Evolutionary conservation across 176 grass and related monocot genomes (phyloP).

Genomic region (Coix lacrymajobi): DNA sequence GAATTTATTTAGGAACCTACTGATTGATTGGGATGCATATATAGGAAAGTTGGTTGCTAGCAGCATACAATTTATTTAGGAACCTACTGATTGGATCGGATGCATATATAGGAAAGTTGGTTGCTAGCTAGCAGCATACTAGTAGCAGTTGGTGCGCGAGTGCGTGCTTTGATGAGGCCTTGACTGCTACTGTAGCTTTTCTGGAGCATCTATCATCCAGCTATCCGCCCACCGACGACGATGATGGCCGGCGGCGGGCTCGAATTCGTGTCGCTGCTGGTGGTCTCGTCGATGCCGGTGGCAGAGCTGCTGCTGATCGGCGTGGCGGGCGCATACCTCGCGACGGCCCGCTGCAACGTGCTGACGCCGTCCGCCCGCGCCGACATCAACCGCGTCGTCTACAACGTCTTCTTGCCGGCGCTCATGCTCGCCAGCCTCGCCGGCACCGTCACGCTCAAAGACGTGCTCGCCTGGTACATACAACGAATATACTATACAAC

Average conservation of each 20-base stretch:
- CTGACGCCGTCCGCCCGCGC: constrained; percentile 30
- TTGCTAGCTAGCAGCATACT: no score
- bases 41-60: no score
- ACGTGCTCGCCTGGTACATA: constrained; percentile 68
- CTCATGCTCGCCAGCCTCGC: constrained; percentile 65
- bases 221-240: neutral
- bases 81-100: no score
- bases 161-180: no score
- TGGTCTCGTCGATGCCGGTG: constrained; percentile 40
- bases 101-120: no score
- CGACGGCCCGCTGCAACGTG: constrained; percentile 26
- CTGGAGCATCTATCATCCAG: no score
- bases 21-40: no score
- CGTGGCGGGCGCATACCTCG: constrained; percentile 50
- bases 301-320: constrained; percentile 59
- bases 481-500: no score
- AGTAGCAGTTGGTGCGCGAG: no score
- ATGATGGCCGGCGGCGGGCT: neutral
- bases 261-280: constrained; percentile 49
- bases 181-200: no score
- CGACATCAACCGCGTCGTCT: constrained; percentile 76
- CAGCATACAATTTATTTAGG: no score
- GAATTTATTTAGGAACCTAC: no score
- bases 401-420: constrained; percentile 63
- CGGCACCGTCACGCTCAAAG: constrained; percentile 49